Conservation (phyloP, 75 land plant species). For the Pseudotsuga menziesii region DNA sequence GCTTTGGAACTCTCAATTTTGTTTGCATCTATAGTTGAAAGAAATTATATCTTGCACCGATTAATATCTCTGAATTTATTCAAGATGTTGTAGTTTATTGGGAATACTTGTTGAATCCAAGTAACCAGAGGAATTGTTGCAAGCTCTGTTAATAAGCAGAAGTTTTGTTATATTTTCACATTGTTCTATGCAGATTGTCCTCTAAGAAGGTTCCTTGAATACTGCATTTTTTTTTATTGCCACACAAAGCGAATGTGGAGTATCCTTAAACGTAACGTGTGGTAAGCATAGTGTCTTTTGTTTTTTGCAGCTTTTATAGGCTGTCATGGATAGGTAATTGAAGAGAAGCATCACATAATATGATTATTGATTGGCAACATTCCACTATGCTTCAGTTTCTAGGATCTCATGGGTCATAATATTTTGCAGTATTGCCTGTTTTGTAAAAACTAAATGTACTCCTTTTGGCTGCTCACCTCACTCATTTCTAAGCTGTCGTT, state of each 20-base stretch:
- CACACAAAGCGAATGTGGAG: constrained; percentile 2
- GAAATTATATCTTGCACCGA: constrained; percentile 1
- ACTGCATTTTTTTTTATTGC: not conserved
- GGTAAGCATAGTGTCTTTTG: not conserved
- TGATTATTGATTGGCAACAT: not conserved
- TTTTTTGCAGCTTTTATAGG: not conserved
- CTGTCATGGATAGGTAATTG: not conserved
- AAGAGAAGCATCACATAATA: not conserved
- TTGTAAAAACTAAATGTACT: not conserved
- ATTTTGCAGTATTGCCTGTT: not conserved
- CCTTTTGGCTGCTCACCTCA: not conserved
- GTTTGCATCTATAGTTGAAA: not conserved
- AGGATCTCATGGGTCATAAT: not conserved
- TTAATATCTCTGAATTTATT: not conserved
- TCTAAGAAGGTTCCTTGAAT: not conserved
- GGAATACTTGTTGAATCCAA: constrained; percentile 3
- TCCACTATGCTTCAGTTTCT: not conserved
- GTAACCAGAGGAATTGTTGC: constrained; percentile 3
- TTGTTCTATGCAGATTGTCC: not conserved
- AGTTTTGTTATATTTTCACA: not conserved
- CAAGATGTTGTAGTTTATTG: constrained; percentile 5
- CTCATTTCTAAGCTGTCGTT: not conserved
- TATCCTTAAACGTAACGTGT: not conserved
- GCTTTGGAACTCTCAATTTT: constrained; percentile 8
- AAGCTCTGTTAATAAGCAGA: constrained; percentile 1